Conservation (phyloP, 371 early-diverging fungal species). For the Syncephalastrum monosporum region DNA sequence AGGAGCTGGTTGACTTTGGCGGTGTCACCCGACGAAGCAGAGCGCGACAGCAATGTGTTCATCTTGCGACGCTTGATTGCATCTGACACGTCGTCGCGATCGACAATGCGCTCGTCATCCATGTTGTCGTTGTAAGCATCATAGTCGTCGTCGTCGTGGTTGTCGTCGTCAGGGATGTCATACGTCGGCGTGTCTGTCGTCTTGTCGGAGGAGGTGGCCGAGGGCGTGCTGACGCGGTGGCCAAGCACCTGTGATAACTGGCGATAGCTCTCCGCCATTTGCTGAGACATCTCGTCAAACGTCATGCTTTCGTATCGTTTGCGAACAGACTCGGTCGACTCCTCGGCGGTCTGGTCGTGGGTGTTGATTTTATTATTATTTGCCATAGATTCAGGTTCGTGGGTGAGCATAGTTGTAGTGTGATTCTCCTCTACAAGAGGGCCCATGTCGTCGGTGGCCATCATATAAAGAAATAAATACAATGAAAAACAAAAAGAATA, state of each 20-base stretch:
- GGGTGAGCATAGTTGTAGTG: too few relatives aligned
- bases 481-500: constrained; percentile 5
- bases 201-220: constrained; percentile 16
- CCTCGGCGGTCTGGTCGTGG: too few relatives aligned
- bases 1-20: constrained; percentile 81
- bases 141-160: constrained; percentile 8
- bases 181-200: constrained; percentile 14
- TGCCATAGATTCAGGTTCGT: too few relatives aligned
- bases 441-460: too few relatives aligned
- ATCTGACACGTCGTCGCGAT: constrained; percentile 23
- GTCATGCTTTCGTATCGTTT: constrained; percentile 48
- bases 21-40: constrained; percentile 86
- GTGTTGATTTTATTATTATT: too few relatives aligned
- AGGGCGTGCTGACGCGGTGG: constrained; percentile 21
- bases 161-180: constrained; percentile 13
- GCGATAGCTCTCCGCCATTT: constrained; percentile 42
- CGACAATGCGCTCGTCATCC: constrained; percentile 7
- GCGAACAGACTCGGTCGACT: constrained; percentile 10
- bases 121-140: constrained; percentile 6
- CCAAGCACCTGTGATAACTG: constrained; percentile 38
- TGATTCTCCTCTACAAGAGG: too few relatives aligned
- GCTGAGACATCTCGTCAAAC: constrained; percentile 40
- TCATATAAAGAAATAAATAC: not conserved
- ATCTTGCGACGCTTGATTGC: constrained; percentile 48
- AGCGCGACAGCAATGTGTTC: constrained; percentile 51